Conservation (phyloP, 352 stramenopile species). For the Globisporangium irregulare region DNA sequence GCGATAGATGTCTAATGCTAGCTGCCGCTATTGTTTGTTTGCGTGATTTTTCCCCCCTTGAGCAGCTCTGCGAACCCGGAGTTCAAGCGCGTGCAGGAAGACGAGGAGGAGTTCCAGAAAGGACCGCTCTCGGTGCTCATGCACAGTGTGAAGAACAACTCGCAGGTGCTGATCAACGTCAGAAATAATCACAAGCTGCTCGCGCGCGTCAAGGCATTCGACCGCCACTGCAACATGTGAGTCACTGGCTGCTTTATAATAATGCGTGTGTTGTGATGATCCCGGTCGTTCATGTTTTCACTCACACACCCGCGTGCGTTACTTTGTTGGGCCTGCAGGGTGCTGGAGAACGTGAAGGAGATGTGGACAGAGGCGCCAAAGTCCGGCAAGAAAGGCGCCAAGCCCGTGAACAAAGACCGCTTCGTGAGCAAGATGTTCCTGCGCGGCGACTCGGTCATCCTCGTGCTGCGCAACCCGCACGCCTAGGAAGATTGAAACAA, state of each 20-base stretch:
- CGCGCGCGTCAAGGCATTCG: constrained; percentile 98
- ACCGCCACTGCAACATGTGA: constrained; percentile 99
- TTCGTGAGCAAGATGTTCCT: constrained; percentile 99
- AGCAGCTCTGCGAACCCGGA: constrained; percentile 35
- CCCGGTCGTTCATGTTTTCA: not conserved
- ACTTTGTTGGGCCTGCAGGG: constrained; percentile 43
- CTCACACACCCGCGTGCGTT: not conserved
- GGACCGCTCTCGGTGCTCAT: constrained; percentile 97
- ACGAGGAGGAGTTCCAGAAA: constrained; percentile 94
- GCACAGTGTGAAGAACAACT: constrained; percentile 97
- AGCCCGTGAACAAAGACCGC: constrained; percentile 97
- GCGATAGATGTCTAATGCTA: not conserved
- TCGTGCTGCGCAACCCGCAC: constrained; percentile 97
- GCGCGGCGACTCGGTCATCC: constrained; percentile 98
- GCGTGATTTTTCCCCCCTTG: not conserved
- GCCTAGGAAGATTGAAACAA: constrained; percentile 31
- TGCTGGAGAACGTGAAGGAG: constrained; percentile 99
- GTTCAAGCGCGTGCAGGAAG: constrained; percentile 85
- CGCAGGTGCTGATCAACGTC: constrained; percentile 99
- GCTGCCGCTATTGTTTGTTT: not conserved
- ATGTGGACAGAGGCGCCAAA: constrained; percentile 99
- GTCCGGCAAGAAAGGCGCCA: constrained; percentile 94
- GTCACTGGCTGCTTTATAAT: not conserved
- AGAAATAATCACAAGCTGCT: constrained; percentile 99
- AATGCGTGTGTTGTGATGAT: not conserved